These are phyloP conservation scores for Suillus subluteus DNA, from an alignment of 768 basidiomycete genomes.

Conservation along the genomic window DNA sequence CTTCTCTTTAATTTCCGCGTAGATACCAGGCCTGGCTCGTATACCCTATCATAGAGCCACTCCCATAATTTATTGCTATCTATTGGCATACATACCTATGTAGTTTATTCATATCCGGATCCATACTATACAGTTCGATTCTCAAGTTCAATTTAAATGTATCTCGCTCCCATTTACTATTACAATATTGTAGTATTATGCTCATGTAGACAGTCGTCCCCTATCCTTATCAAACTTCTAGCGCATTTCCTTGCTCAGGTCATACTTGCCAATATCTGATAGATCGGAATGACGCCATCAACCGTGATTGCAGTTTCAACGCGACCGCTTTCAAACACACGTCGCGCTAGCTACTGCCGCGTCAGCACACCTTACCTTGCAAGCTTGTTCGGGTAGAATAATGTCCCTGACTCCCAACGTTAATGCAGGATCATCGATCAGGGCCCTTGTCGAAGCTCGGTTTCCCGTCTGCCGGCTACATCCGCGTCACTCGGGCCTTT, in stretches of 20 bases:
- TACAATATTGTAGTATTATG: background rate
- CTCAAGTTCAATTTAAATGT: background rate
- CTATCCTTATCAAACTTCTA: background rate
- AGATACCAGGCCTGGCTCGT: background rate
- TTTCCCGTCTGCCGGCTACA: background rate
- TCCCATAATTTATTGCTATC: constrained; percentile 2
- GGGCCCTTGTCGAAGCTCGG: no score
- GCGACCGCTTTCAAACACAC: no score
- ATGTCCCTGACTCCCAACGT: no score
- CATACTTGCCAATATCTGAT: background rate
- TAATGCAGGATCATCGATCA: no score
- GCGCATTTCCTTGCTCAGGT: background rate
- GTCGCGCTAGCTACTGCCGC: no score
- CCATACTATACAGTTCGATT: background rate
- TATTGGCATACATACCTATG: background rate
- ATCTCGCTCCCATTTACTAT: background rate
- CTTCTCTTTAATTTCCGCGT: background rate
- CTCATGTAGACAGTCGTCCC: background rate
- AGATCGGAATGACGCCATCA: no score
- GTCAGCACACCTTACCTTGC: no score
- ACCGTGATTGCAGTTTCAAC: no score
- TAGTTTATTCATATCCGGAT: background rate
- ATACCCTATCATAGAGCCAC: background rate
- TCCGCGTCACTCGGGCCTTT: no score
- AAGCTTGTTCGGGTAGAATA: no score